phyloP scores from a whole-genome alignment of 441 rosid genomes.

The Euphorbia schlechtendalii region DNA sequence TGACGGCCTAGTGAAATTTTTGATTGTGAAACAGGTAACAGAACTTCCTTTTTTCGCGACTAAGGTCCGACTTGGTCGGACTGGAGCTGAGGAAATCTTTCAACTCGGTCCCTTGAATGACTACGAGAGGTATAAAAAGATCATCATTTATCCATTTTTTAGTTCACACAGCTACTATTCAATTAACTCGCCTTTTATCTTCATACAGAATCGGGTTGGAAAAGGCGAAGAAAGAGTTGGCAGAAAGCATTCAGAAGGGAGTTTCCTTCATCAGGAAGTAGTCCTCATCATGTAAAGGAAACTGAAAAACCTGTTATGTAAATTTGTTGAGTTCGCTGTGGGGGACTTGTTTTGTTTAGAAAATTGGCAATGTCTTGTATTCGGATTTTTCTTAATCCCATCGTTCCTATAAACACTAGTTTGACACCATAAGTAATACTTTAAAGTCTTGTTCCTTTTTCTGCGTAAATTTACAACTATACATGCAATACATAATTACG shows the following conservation, averaged over 20 bases:
- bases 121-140: slow-evolving; percentile 61
- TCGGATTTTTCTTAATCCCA: neutral
- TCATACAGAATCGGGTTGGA: slow-evolving; percentile 55
- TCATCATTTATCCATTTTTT: neutral
- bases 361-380: neutral
- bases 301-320: slow-evolving; percentile 1
- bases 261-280: slow-evolving; percentile 58
- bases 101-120: slow-evolving; percentile 77
- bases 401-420: neutral
- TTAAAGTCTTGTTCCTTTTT: too few species aligned
- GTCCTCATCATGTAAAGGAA: slow-evolving; percentile 5
- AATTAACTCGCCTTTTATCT: neutral
- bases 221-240: slow-evolving; percentile 80
- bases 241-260: slow-evolving; percentile 75
- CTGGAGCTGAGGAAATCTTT: slow-evolving; percentile 67
- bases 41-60: slow-evolving; percentile 87
- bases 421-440: neutral
- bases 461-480: too few species aligned
- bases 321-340: neutral
- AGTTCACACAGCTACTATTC: neutral
- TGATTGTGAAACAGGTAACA: slow-evolving; percentile 44
- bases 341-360: neutral
- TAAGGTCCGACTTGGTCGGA: slow-evolving; percentile 64
- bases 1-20: neutral
- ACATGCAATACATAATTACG: too few species aligned